These are phyloP conservation scores for Eucalyptus curtisii DNA, from an alignment of 345 rosid genomes.

Conservation along the genomic window DNA sequence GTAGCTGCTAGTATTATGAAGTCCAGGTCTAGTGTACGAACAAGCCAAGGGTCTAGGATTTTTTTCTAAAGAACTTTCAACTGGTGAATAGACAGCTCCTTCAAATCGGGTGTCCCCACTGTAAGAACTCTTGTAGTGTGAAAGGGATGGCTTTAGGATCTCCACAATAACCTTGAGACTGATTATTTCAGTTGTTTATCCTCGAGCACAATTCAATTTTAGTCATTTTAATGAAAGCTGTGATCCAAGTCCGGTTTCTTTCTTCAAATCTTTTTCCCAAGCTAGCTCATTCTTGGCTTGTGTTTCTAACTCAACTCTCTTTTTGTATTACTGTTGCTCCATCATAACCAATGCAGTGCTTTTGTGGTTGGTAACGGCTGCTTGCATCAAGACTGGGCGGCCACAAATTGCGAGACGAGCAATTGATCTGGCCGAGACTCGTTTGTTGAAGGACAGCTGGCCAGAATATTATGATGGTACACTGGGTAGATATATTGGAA, in stretches of 20 bases:
- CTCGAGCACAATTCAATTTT: neutral
- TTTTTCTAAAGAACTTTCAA: neutral
- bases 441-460: constrained; percentile 63
- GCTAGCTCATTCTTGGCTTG: neutral
- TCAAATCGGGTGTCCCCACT: neutral
- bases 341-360: constrained; percentile 24
- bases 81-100: neutral
- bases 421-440: constrained; percentile 51
- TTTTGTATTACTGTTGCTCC: neutral
- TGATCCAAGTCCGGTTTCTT: neutral
- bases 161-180: neutral
- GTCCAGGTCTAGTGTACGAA: neutral
- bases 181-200: neutral
- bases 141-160: neutral
- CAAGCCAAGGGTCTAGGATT: neutral
- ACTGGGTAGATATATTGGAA: constrained; percentile 56
- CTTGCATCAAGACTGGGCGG: constrained; percentile 71
- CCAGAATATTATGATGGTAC: constrained; percentile 68
- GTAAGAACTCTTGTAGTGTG: neutral
- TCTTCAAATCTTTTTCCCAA: neutral
- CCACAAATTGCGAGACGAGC: constrained; percentile 68
- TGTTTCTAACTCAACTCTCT: neutral
- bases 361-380: constrained; percentile 66
- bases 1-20: neutral
- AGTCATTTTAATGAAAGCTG: neutral